These are phyloP conservation scores for Fusarium anguioides DNA, from an alignment of 2,329 filamentous ascomycete species.

Conservation along the genomic window DNA sequence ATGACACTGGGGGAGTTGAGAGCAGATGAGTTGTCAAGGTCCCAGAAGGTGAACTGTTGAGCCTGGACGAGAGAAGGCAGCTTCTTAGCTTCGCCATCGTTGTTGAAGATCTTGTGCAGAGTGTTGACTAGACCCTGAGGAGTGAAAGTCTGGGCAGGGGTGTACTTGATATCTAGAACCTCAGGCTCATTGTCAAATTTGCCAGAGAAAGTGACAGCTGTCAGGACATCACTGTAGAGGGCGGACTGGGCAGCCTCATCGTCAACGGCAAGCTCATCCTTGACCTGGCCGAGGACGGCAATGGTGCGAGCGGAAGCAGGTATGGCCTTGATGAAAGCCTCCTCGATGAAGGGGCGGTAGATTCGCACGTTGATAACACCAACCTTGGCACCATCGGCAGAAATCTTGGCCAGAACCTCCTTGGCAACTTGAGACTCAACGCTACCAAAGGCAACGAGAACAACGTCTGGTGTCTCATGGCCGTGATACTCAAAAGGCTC, in stretches of 20 bases:
- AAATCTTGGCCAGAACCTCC: slow-evolving; percentile 80
- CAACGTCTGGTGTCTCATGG: slow-evolving; percentile 80
- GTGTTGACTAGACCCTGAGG: slow-evolving; percentile 64
- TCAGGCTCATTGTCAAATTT: slow-evolving; percentile 71
- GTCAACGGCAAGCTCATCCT: slow-evolving; percentile 75
- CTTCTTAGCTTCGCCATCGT: slow-evolving; percentile 63
- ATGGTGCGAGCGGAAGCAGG: slow-evolving; percentile 80
- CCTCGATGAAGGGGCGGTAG: slow-evolving; percentile 95
- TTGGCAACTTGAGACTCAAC: slow-evolving; percentile 87
- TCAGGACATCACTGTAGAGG: slow-evolving; percentile 91
- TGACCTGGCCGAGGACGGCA: slow-evolving; percentile 89
- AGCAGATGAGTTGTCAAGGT: slow-evolving; percentile 79
- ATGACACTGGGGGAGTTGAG: slow-evolving; percentile 71
- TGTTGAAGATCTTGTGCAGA: slow-evolving; percentile 62
- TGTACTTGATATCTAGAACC: slow-evolving; percentile 90
- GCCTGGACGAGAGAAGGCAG: slow-evolving; percentile 64
- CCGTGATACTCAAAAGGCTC: slow-evolving; percentile 94
- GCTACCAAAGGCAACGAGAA: slow-evolving; percentile 93
- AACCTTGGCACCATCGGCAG: slow-evolving; percentile 78
- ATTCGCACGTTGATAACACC: slow-evolving; percentile 92
- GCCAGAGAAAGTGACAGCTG: slow-evolving; percentile 82
- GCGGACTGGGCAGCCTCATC: slow-evolving; percentile 84
- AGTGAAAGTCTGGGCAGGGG: slow-evolving; percentile 70
- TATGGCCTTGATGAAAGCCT: slow-evolving; percentile 86
- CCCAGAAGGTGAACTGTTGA: slow-evolving; percentile 94